These are phyloP conservation scores for Nigrospora sphaerica DNA, from an alignment of 2,329 filamentous ascomycete genomes.

Conservation along the genomic window DNA sequence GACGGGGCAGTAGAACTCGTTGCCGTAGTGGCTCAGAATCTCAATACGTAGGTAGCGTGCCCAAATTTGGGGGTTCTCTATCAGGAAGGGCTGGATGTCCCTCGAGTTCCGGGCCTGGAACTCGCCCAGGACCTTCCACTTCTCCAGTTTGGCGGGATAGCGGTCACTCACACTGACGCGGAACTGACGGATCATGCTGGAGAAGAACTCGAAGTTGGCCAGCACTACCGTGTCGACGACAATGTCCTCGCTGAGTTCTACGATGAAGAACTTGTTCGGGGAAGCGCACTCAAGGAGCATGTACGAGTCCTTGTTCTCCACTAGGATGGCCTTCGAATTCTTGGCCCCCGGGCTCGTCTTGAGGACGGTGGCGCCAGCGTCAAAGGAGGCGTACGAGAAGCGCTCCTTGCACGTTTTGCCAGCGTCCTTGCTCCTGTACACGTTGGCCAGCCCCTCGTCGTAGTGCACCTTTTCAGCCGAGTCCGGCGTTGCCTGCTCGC, in stretches of 20 bases:
- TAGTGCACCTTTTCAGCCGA: constrained; percentile 35
- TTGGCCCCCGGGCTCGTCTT: constrained; percentile 85
- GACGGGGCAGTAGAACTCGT: constrained; percentile 92
- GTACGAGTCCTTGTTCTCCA: constrained; percentile 98
- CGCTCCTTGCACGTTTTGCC: constrained; percentile 97
- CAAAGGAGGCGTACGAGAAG: constrained; percentile 96
- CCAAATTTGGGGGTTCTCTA: constrained; percentile 95
- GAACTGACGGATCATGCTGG: constrained; percentile 89
- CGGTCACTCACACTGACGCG: constrained; percentile 88
- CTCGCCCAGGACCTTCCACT: constrained; percentile 82
- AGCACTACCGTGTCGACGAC: constrained; percentile 94
- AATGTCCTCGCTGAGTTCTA: constrained; percentile 82
- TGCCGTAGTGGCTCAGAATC: constrained; percentile 88
- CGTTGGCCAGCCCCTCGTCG: constrained; percentile 42
- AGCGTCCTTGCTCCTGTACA: constrained; percentile 77
- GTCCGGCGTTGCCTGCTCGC: constrained; percentile 19
- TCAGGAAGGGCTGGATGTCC: constrained; percentile 87
- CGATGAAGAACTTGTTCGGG: constrained; percentile 85
- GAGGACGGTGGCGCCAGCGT: constrained; percentile 86
- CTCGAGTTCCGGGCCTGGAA: constrained; percentile 90
- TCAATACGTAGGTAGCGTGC: constrained; percentile 89
- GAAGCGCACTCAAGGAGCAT: constrained; percentile 90
- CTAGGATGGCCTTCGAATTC: constrained; percentile 78
- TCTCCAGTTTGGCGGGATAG: constrained; percentile 85
- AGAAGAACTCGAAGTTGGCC: constrained; percentile 98